Base-by-base conservation (phyloP, 2,329 filamentous ascomycete species). In the Penicillium sp. region DNA sequence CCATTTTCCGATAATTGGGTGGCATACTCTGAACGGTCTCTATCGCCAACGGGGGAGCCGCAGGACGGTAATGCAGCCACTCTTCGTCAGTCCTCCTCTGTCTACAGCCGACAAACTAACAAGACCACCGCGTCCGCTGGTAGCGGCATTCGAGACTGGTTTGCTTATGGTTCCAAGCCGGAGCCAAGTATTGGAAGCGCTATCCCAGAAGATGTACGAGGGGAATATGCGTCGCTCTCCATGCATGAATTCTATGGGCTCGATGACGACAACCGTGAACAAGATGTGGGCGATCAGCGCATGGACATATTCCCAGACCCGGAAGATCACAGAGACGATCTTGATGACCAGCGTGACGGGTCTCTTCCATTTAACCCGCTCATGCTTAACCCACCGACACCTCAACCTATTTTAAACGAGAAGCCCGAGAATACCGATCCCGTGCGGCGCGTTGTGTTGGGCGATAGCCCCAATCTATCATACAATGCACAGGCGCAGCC, bases 381-480 rank as follows among this genome's bases (percentile, higher is more conserved):
- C 18, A 72, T 70, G 56, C 74, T 80, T 68, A 79, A 80, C 50
- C 77, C 77, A 22, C 76, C 77, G 20, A 77, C 75, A 7, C 77
- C 77, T 2, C 70, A 70, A 40, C 72, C 73, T 9, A 51, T 60
- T 31, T 47, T 65, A 18, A 60, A 65, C 1, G 61, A 69, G 11
- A 65, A 62, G 18, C 52, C 52, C 18, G 54, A 65, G 50, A 60
- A 66, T 35, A 63, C 65, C 8, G 68, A 64, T 35, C 61, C 64
- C 14, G 58, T 68, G n/a, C 65, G 66, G 16, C 74, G 74, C 22
- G 59, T 64, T 59, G 68, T 65, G 1, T 59, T 76, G 10, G 64
- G 61, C 1, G 70, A 73, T 46, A 71, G 72, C 11, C 67, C 69
- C 44, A 77, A 74, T 57, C 60, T 72, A 31, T 69, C 70, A 4